Conservation (phyloP, 176 grass and related monocot genomes). For the Triticum monococcum region DNA sequence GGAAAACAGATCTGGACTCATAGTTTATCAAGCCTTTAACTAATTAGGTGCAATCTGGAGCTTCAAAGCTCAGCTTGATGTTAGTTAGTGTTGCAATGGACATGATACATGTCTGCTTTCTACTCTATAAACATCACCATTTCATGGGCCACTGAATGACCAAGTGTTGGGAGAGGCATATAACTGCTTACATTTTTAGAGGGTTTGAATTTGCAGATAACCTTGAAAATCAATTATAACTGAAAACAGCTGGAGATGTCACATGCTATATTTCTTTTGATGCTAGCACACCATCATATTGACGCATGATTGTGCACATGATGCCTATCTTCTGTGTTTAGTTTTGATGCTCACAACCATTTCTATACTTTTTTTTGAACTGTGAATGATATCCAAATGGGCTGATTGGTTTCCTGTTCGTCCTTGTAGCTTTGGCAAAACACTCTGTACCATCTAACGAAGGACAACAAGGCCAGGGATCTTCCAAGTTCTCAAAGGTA, state of each 20-base stretch:
- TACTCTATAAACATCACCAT: background rate
- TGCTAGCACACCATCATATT: background rate
- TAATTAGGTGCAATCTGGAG: background rate
- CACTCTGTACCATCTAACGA: slow-evolving; percentile 42
- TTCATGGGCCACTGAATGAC: background rate
- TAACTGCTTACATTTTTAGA: background rate
- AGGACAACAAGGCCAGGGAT: slow-evolving; percentile 34
- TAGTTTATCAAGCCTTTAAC: background rate
- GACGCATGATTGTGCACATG: background rate
- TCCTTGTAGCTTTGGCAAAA: slow-evolving; percentile 56
- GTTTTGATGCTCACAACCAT: background rate
- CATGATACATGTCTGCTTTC: background rate
- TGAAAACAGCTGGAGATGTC: background rate
- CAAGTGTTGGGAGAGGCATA: background rate
- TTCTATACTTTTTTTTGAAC: background rate
- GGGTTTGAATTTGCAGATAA: background rate
- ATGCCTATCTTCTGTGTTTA: background rate
- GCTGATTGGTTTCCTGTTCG: slow-evolving; percentile 36
- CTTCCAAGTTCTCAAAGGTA: slow-evolving; percentile 41
- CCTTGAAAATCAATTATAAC: background rate
- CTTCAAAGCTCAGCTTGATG: background rate
- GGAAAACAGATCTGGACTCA: background rate
- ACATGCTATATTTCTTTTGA: background rate
- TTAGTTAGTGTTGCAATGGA: background rate
- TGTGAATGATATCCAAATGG: background rate